phyloP scores from a whole-genome alignment of 768 basidiomycete species.

The Phaeotremella skinneri region DNA sequence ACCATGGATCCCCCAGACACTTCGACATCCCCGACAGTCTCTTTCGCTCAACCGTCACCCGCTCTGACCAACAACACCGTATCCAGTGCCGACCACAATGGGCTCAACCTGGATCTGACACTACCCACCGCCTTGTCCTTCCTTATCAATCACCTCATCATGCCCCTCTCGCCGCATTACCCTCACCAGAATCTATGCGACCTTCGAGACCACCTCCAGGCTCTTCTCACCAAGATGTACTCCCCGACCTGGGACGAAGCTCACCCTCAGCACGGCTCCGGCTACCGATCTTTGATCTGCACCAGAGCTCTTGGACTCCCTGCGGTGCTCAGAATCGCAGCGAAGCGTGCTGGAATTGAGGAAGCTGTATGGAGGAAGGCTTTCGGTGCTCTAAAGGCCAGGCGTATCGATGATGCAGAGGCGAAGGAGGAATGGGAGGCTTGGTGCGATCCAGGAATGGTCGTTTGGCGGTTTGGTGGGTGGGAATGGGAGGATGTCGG shows the following conservation, averaged over 20 bases:
- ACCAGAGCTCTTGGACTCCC: constrained; percentile 37
- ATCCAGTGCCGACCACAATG: not conserved
- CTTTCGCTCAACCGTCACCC: constrained; percentile 9
- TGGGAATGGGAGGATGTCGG: constrained; percentile 51
- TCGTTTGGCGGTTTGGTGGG: constrained; percentile 48
- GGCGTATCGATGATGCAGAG: constrained; percentile 7
- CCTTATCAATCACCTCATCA: constrained; percentile 37
- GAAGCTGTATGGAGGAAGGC: constrained; percentile 36
- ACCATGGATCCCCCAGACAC: not conserved
- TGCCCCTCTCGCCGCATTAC: constrained; percentile 34
- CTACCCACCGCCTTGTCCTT: constrained; percentile 37
- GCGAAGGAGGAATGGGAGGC: constrained; percentile 49
- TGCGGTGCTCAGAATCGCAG: constrained; percentile 30
- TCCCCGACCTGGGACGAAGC: constrained; percentile 43
- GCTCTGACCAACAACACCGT: constrained; percentile 3
- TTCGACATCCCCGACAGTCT: not conserved
- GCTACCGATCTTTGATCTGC: constrained; percentile 48
- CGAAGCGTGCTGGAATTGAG: constrained; percentile 28
- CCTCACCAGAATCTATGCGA: constrained; percentile 25
- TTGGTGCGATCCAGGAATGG: constrained; percentile 52
- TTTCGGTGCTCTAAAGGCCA: constrained; percentile 22
- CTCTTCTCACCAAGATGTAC: constrained; percentile 21
- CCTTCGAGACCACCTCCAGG: constrained; percentile 26
- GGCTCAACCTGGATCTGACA: constrained; percentile 23
- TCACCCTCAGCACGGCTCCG: constrained; percentile 42